Evolutionary conservation across 2,329 filamentous ascomycete genomes (phyloP), one percentile per base, ranked within the genome.

Genomic region (Simplicillium sp.): DNA sequence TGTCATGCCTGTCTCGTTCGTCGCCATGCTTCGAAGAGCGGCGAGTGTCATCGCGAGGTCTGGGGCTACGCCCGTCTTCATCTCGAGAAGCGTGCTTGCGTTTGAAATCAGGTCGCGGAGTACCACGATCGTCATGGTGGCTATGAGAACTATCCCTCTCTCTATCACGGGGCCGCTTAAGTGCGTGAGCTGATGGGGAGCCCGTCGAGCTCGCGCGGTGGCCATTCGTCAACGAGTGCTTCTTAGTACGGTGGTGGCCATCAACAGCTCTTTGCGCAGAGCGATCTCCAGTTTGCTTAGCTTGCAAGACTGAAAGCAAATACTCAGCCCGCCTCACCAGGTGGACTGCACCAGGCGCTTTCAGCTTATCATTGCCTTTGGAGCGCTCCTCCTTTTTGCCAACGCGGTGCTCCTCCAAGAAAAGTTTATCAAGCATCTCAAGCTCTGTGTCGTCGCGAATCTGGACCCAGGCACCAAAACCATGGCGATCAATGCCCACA

Each of bases 331-430:
- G 84, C 37, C 92, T 87, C 40, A 97, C 90, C 35, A 98, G 79
- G 58, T 98, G 92, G 20, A 98, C 92, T 16, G 92, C 90, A n/a
- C 92, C 92, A 4, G 92, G 92, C 3, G 90, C 94, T 54, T 94
- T 94, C 29, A 86, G 85, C 46, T 82, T 81, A 42, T 82, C 84
- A 14, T 87, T 82, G 13, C 68, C 77, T 54, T 87, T 87, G 54
- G 72, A 84, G 29, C 92, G 83, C 60, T 96, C 88, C 54, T 92
- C 89, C 59, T 97, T 97, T 66, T 94, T 92, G 60, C 94, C 92
- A 14, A 97, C 90, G n/a, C 90, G 84, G 59, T 97, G 89, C 61
- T 98, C 94, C 58, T 98, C 92, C 2, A 98, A 67, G 66, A 94
- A 98, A 58, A 97, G 86, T 56, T 96, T 97, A 53, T 95, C 88